Evolutionary conservation across 768 basidiomycete species (phyloP), one percentile per base, ranked within the genome.

Genomic region (Rhodotorula toruloides): DNA sequence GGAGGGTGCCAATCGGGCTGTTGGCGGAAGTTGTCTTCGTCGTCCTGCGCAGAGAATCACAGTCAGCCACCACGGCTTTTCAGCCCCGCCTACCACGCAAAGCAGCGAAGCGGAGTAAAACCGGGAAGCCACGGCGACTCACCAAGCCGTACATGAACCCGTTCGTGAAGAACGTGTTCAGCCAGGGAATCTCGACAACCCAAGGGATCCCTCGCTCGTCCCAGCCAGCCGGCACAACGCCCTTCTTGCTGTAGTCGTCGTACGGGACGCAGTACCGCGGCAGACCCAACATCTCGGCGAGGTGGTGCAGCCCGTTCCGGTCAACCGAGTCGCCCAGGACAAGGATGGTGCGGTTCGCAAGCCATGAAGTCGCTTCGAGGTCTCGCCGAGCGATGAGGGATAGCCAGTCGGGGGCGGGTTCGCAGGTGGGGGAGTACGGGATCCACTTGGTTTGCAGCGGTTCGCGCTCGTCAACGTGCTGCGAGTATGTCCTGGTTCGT

Each of bases 131-230:
- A 37, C 2, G 50, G 29, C 27, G 32, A 67, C 73, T 56, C 43
- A 74, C 73, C 40, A 73, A 39, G 4, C 74, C 74, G 44, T 73
- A 74, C 52, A 73, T 63, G 68, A 74, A 74, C 9, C 74, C 72
- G 48, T 74, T 74, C 8, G 72, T 68, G 25, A 70, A 66, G 40
- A 58, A 66, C 14, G 68, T 57, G 22, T 54, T 53, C 37, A 58
- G 12, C 68, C 67, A 68, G 37, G 69, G 72, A 32, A 73, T 63
- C 52, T 73, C 67, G 58, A 73, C 32, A 17, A 73, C 67, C 65
- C 68, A 71, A 31, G 70, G 70, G 13, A 67, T 62, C 3, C 72
- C 72, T 27, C 74, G 43, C 29, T 65, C 68, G 48, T 73, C 72
- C 70, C 69, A 71, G 0, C 70, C 72, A 0, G 29, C 27, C 17